These are phyloP conservation scores for Serpula lacrymans DNA, from an alignment of 768 basidiomycete species.

Conservation along the genomic window DNA sequence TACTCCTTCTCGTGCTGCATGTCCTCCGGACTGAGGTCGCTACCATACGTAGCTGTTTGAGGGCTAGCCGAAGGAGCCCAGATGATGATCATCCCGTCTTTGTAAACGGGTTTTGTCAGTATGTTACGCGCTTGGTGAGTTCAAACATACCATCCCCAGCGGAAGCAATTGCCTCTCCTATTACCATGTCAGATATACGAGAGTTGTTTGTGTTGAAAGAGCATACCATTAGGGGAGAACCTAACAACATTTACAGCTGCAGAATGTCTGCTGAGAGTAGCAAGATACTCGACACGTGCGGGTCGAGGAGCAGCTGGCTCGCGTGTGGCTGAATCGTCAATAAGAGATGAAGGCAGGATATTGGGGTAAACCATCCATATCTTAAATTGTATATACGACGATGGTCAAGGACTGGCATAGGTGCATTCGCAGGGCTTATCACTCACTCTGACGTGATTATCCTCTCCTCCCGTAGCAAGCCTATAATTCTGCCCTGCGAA, in stretches of 20 bases:
- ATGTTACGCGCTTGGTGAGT: constrained; percentile 7
- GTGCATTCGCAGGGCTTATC: constrained; percentile 2
- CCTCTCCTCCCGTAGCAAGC: constrained; percentile 93
- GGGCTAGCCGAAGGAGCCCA: constrained; percentile 85
- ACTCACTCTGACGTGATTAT: constrained; percentile 94
- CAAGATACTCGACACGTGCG: constrained; percentile 94
- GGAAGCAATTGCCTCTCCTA: constrained; percentile 90
- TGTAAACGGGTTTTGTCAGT: constrained; percentile 1
- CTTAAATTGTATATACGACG: too few species aligned
- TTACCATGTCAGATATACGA: constrained; percentile 6
- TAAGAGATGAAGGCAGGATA: constrained; percentile 64
- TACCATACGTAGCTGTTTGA: constrained; percentile 73
- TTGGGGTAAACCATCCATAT: constrained; percentile 95
- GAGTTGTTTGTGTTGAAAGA: constrained; percentile 3
- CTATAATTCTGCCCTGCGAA: constrained; percentile 77
- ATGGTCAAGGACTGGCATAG: background rate
- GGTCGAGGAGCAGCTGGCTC: constrained; percentile 43
- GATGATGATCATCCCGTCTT: constrained; percentile 96
- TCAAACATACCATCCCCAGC: constrained; percentile 86
- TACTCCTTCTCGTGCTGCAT: constrained; percentile 88
- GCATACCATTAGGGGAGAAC: constrained; percentile 88
- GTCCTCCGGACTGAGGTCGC: constrained; percentile 75
- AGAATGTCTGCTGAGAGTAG: constrained; percentile 89
- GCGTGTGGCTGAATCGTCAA: constrained; percentile 37
- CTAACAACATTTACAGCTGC: constrained; percentile 95